These are phyloP conservation scores for Neofusicoccum parvum DNA, from an alignment of 2,329 filamentous ascomycete species.

Conservation along the genomic window DNA sequence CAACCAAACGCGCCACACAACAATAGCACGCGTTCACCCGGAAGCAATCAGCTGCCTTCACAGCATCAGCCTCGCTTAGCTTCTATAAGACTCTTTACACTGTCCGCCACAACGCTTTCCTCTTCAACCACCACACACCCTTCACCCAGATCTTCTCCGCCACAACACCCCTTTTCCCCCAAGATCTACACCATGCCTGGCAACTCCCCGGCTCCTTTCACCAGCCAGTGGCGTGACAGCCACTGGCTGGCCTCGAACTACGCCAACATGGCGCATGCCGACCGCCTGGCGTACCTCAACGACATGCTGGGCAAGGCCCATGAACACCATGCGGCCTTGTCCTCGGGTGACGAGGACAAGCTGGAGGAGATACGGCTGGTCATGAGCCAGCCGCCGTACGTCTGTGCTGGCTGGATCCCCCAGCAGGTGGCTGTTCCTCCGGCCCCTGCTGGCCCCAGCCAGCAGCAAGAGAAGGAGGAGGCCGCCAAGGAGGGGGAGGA, in stretches of 20 bases:
- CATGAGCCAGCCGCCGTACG: background rate
- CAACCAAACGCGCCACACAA: background rate
- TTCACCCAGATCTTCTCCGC: background rate
- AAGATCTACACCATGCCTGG: background rate
- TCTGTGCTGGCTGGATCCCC: background rate
- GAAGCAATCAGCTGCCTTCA: background rate
- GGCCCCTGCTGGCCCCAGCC: background rate
- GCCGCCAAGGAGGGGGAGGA: background rate
- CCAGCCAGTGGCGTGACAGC: background rate
- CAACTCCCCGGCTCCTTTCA: background rate
- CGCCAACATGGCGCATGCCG: background rate
- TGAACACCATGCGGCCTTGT: background rate
- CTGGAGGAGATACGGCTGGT: background rate
- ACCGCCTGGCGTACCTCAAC: background rate
- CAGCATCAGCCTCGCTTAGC: background rate
- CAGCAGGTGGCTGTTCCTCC: background rate
- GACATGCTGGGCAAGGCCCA: constrained; percentile 1
- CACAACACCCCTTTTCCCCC: background rate
- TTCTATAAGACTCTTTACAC: background rate
- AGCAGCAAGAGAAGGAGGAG: background rate
- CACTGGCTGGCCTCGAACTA: background rate
- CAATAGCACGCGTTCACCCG: background rate
- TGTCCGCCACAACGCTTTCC: background rate
- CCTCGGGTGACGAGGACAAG: background rate
- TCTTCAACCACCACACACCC: background rate